These are phyloP conservation scores for Cucurbita moschata DNA, from an alignment of 306 rosid genomes.

Conservation along the genomic window DNA sequence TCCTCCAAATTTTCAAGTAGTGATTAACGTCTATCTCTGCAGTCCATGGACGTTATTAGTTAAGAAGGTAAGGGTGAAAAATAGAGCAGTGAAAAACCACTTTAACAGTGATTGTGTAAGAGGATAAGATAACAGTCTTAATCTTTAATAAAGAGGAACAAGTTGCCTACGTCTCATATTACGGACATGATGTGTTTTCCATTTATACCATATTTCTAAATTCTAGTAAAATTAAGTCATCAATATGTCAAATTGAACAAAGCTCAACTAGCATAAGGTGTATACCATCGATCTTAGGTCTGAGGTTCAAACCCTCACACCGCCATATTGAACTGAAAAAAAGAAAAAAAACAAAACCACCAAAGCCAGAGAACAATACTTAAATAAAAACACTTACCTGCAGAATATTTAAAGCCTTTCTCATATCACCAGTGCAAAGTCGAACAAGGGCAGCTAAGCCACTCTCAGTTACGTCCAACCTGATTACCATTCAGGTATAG, in stretches of 20 bases:
- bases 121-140: neutral
- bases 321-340: no score
- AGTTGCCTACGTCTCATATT: neutral
- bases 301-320: no score
- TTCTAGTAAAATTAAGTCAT: neutral
- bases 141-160: neutral
- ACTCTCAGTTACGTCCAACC: slow-evolving; percentile 68
- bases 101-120: neutral
- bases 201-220: neutral
- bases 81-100: neutral
- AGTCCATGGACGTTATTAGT: neutral
- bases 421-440: slow-evolving; percentile 90
- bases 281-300: no score
- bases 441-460: slow-evolving; percentile 73
- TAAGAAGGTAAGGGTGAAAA: neutral
- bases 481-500: slow-evolving; percentile 14
- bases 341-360: neutral
- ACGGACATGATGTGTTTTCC: neutral
- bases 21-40: neutral
- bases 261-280: no score
- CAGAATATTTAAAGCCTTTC: slow-evolving; percentile 79
- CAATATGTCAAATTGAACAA: neutral
- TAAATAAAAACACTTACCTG: slow-evolving; percentile 40
- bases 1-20: neutral
- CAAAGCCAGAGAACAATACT: neutral